These are phyloP conservation scores for Bromus sterilis DNA, from an alignment of 176 grass and related monocot genomes.

Conservation along the genomic window DNA sequence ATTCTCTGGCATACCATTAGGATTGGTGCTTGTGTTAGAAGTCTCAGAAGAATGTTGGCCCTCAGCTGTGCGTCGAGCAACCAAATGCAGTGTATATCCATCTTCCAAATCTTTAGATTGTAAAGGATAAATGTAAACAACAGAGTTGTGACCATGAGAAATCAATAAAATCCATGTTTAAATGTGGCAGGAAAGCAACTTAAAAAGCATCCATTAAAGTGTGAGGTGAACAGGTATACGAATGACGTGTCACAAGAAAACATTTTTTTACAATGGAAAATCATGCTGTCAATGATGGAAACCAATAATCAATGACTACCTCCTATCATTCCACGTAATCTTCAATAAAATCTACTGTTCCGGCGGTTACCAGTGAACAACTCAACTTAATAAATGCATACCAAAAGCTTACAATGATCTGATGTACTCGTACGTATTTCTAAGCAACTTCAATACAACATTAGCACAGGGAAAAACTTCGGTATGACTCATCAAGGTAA, in stretches of 20 bases:
- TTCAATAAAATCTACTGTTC: neutral
- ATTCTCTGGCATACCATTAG: conserved; percentile 33
- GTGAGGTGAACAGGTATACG: neutral
- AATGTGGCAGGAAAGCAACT: neutral
- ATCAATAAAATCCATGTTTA: neutral
- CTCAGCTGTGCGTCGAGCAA: conserved; percentile 52
- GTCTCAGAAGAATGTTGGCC: conserved; percentile 44
- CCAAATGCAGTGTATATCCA: conserved; percentile 92
- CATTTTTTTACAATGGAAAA: neutral
- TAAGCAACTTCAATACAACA: neutral
- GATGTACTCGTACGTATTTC: neutral
- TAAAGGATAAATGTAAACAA: conserved; percentile 23
- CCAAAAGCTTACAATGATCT: neutral
- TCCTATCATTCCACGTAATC: neutral
- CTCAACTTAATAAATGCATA: neutral
- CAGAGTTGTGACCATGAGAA: neutral
- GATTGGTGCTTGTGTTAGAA: conserved; percentile 37
- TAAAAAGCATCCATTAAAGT: neutral
- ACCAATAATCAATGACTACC: neutral
- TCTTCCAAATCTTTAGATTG: conserved; percentile 67
- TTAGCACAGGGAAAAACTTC: neutral
- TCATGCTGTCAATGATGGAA: neutral
- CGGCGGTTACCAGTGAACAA: neutral
- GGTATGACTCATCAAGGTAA: neutral
- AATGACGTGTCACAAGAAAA: neutral